These are phyloP conservation scores for Lentinula boryana DNA, from an alignment of 768 basidiomycete species.

Conservation along the genomic window DNA sequence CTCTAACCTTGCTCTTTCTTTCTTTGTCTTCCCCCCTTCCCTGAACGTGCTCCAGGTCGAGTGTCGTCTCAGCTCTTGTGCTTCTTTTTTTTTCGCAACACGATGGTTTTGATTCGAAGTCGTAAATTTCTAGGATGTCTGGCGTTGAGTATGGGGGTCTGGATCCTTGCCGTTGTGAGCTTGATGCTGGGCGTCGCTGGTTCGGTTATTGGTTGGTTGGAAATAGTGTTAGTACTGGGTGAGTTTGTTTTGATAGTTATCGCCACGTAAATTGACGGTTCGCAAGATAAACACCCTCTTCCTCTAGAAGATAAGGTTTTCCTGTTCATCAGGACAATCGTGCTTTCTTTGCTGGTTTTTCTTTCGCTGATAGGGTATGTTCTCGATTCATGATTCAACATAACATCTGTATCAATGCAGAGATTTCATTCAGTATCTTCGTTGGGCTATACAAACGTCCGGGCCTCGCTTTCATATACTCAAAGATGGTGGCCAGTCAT, in stretches of 20 bases:
- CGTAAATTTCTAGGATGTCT: conserved; percentile 15
- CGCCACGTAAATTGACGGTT: neutral
- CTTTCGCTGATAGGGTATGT: conserved; percentile 15
- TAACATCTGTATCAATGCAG: neutral
- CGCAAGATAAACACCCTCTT: conserved; percentile 11
- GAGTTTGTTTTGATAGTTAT: neutral
- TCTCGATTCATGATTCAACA: neutral
- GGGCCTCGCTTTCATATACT: conserved; percentile 12
- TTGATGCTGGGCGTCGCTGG: conserved; percentile 12
- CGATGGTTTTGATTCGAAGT: conserved; percentile 17
- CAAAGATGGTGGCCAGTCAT: conserved; percentile 13
- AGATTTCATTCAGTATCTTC: conserved; percentile 9
- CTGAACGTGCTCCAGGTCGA: conserved; percentile 6
- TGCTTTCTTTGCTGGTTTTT: conserved; percentile 14
- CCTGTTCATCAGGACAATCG: conserved; percentile 12
- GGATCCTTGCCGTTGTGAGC: conserved; percentile 13
- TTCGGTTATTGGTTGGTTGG: conserved; percentile 16
- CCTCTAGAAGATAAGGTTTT: conserved; percentile 9
- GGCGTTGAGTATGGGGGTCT: conserved; percentile 13
- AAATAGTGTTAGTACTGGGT: conserved; percentile 13
- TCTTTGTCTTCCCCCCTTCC: neutral
- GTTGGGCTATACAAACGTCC: conserved; percentile 7
- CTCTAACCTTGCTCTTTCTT: neutral
- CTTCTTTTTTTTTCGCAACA: neutral
- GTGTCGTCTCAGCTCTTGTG: neutral